Base-by-base conservation (phyloP, 306 rosid species). In the Erythrophleum fordii region DNA sequence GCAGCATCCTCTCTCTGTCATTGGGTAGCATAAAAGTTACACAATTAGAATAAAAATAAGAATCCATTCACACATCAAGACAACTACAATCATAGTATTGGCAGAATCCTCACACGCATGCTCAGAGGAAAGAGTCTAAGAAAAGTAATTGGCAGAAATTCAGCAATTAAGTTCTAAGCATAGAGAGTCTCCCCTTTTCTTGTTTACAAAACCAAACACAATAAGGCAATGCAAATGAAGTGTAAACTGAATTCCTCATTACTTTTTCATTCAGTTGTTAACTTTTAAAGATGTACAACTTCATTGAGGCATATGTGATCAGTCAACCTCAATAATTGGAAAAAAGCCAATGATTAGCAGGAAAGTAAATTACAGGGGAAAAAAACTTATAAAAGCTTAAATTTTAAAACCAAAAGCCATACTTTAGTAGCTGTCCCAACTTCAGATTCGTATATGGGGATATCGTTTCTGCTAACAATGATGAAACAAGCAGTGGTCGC, bases 391-490 rank as follows among this genome's bases (percentile, higher is more conserved):
- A 49, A 68, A 66, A 49, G 23, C 39, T 69, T 56, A 65, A 58
- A 51, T 2, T 48, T 56, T 2, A 65, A 46, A 52, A 18, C 39
- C 45, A 70, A 59, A 51, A 72, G 53, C 13, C 77, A 60, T 87
- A 95, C 99, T 83, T 95, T 95, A 72, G 94, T 90, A 22, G 99
- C 93, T 74, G 97, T 90, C 88, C 99, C 99, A 72, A 95, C 97
- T 95, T 95, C 98, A 77, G 99, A 95, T 88, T 93, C 99, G 77
- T 95, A 95, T 55, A 95, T 95, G 22, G 99, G 99, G 78, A 95
- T 93, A 77, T 95, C 97, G 72, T 90, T 95, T 88, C 99, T 85
- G 88, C 99, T 93, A 78, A 95, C 98, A 73, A 95, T 95, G 82
- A 95, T 90, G 89, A 95, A 95, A 85, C 97, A 95, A 68, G 99